Base-by-base conservation (phyloP, 495 filamentous ascomycete genomes). In the Aspergillus cavernicola region DNA sequence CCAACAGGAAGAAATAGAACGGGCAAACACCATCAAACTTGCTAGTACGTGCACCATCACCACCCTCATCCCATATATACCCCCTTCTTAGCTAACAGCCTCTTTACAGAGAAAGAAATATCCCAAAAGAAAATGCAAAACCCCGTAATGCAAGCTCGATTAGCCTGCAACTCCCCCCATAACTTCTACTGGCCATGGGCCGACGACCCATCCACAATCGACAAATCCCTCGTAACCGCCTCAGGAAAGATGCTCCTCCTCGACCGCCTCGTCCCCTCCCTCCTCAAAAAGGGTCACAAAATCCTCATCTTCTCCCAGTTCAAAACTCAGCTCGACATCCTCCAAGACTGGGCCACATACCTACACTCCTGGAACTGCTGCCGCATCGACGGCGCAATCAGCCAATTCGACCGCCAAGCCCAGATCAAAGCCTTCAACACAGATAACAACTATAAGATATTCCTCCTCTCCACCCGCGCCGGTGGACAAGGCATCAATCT, bases 291-390 rank as follows among this genome's bases (percentile, higher is more conserved):
- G 31, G 85, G 82, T 28, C 92, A 97, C 69, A 96, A 97, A 64
- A 83, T 96, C 31, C 82, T 98, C 52, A 90, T 98, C 59, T 98
- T 98, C 74, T 92, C 88, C 0, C 93, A 98, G 62, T 98, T 98
- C 73, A 93, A 92, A 47, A 92, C 84, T 2, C 90, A 95, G 60
- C 82, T 98, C 4, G 91, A 97, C 62, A 87, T 98, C 38, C 74
- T 98, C 26, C 82, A 95, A 58, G 85, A 90, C 58, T 98, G 93
- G 78, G 89, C 85, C 38, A 74, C 71, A 0, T 74, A 80, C 1
- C 74, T 97, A 1, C 85, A 85, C 5, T 68, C 71, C 7, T 96
- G 89, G 90, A 77, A 82, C 13, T 79, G 88, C 45, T 96, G 91
- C 66, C 89, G 93, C 22, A 96, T 98, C 41, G 93, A 98, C 60